A percentile compares a stretch with the other conserved stretches of the same genome.
These are phyloP conservation scores for Ambrosia artemisiifolia DNA, from an alignment of 129 eudicot genomes.

Conservation along the genomic window DNA sequence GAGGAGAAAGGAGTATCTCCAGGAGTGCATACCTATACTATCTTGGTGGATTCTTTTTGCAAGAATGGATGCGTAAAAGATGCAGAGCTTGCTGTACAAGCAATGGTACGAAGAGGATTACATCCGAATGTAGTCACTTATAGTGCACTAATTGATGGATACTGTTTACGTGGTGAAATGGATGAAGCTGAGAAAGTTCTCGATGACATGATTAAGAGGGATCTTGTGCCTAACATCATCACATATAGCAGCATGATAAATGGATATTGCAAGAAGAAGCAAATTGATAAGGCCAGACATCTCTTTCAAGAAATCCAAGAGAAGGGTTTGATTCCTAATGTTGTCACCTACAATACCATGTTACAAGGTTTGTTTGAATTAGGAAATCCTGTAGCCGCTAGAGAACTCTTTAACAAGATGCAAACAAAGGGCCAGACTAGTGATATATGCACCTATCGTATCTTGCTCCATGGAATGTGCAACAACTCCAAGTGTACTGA, in stretches of 20 bases:
- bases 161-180: conserved; percentile 39
- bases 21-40: not conserved
- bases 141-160: conserved; percentile 33
- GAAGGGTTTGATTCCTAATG: conserved; percentile 22
- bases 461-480: conserved; percentile 18
- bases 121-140: conserved; percentile 22
- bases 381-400: conserved; percentile 2
- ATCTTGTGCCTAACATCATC: conserved; percentile 18
- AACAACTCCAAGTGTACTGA: not conserved
- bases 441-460: not conserved
- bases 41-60: conserved; percentile 24
- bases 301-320: conserved; percentile 21
- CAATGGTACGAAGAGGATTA: conserved; percentile 21
- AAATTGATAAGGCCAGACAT: conserved; percentile 19
- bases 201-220: conserved; percentile 7
- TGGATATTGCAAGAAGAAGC: conserved; percentile 19
- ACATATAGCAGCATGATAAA: conserved; percentile 24
- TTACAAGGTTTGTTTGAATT: conserved; percentile 19
- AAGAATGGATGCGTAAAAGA: conserved; percentile 18
- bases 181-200: conserved; percentile 20
- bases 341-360: conserved; percentile 13
- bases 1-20: conserved; percentile 18
- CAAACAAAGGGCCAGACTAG: conserved; percentile 8
- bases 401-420: conserved; percentile 17
- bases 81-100: conserved; percentile 7